Conservation (phyloP, 1,284 basidiomycete genomes). For the Fomitiporia mediterranea region DNA sequence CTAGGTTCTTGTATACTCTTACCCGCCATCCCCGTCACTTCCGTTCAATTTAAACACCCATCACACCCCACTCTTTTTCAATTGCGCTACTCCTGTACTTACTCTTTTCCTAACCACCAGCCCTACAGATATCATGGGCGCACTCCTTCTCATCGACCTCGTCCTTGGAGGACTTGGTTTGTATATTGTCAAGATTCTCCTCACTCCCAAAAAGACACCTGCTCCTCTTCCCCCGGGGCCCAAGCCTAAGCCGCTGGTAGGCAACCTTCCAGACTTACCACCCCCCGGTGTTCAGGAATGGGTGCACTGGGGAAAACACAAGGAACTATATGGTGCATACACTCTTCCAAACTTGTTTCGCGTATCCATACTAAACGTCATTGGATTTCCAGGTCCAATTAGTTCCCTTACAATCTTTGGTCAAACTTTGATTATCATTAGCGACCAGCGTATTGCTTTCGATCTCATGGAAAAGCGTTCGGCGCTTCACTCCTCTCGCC, state of each 20-base stretch:
- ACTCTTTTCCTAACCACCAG: neutral
- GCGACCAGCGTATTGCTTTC: conserved; percentile 36
- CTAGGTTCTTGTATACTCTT: conserved; percentile 40
- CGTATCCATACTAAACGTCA: neutral
- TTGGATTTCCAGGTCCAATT: conserved; percentile 11
- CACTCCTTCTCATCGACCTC: conserved; percentile 9
- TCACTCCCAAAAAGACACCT: conserved; percentile 14
- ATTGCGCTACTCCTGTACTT: neutral
- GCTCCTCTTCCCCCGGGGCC: conserved; percentile 8
- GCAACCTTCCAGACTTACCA: conserved; percentile 19
- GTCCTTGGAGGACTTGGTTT: conserved; percentile 13
- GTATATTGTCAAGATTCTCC: conserved; percentile 10
- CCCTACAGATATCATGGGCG: neutral
- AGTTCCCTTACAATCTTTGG: conserved; percentile 36
- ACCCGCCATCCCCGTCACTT: neutral
- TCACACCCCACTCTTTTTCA: neutral
- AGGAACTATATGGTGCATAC: conserved; percentile 18
- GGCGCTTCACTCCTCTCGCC: conserved; percentile 45
- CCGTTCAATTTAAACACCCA: conserved; percentile 1
- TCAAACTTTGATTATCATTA: conserved; percentile 41
- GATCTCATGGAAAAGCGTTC: conserved; percentile 46
- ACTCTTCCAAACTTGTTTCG: neutral
- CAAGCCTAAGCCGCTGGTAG: conserved; percentile 18
- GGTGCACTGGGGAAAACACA: conserved; percentile 19
- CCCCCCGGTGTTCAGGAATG: conserved; percentile 19